phyloP scores from a whole-genome alignment of 345 rosid species.

The Microcos paniculata region DNA sequence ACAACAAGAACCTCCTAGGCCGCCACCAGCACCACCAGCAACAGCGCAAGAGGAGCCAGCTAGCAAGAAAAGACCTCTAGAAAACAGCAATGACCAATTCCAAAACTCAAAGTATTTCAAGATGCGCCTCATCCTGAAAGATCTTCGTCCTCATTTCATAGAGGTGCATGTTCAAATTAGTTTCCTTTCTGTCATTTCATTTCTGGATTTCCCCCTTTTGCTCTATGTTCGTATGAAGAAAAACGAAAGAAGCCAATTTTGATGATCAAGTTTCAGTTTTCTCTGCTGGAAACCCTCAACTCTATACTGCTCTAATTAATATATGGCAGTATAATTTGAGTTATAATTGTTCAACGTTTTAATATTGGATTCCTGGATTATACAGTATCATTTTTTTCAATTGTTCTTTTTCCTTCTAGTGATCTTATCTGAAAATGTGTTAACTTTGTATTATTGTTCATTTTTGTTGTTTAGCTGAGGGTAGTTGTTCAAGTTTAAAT shows the following conservation, averaged over 20 bases:
- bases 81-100: conserved; percentile 29
- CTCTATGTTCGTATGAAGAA: not conserved
- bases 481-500: not conserved
- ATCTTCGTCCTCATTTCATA: conserved; percentile 61
- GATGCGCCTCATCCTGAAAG: conserved; percentile 55
- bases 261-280: not conserved
- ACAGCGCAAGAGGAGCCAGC: conserved; percentile 20
- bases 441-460: not conserved
- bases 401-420: not conserved
- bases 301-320: not conserved
- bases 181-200: not conserved
- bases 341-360: not conserved
- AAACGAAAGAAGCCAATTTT: not conserved
- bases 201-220: conserved; percentile 5
- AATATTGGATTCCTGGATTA: not conserved
- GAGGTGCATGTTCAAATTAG: conserved; percentile 34
- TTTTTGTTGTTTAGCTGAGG: not conserved
- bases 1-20: conserved; percentile 18
- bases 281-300: not conserved
- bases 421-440: not conserved
- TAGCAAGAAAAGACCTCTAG: conserved; percentile 57
- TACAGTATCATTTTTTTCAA: too few species aligned
- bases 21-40: conserved; percentile 17
- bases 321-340: not conserved
- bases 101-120: conserved; percentile 57